Conservation (phyloP, 306 rosid genomes). For the Rosa lucieae region DNA sequence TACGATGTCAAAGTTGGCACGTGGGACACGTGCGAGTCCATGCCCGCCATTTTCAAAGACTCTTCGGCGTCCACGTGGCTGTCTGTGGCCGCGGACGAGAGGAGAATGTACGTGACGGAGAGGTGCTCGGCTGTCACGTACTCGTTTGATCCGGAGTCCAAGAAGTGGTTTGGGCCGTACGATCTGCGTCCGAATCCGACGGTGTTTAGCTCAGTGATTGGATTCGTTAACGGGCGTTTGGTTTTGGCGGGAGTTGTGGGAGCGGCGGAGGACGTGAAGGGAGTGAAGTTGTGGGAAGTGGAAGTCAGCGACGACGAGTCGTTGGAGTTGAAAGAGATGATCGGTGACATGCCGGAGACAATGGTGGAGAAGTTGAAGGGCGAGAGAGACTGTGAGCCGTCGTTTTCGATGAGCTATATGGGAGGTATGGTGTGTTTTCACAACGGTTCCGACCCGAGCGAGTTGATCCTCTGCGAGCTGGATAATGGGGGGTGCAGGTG, state of each 20-base stretch:
- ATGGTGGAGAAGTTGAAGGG: constrained; percentile 47
- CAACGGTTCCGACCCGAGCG: constrained; percentile 35
- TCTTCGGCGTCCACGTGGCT: constrained; percentile 58
- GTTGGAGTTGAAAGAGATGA: constrained; percentile 29
- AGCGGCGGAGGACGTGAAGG: constrained; percentile 28
- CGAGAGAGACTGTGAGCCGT: constrained; percentile 35
- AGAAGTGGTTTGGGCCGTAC: constrained; percentile 62
- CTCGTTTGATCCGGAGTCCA: constrained; percentile 41
- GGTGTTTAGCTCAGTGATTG: constrained; percentile 31
- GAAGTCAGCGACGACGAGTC: constrained; percentile 30
- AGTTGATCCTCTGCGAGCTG: constrained; percentile 49
- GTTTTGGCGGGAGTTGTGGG: constrained; percentile 54
- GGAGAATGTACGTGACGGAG: constrained; percentile 47
- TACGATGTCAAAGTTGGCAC: constrained; percentile 31
- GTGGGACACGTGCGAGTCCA: constrained; percentile 48
- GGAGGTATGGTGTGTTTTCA: constrained; percentile 48
- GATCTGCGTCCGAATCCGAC: constrained; percentile 34
- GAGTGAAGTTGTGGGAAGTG: constrained; percentile 52
- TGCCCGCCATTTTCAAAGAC: constrained; percentile 53
- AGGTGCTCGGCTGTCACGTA: constrained; percentile 47
- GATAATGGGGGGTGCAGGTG: constrained; percentile 37
- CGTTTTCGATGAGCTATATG: constrained; percentile 39
- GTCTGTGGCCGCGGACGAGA: constrained; percentile 43
- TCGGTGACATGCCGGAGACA: constrained; percentile 69
- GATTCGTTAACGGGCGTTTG: constrained; percentile 28